Conservation (phyloP, 148 eudicot genomes). For the Chenopodium berlandieri region DNA sequence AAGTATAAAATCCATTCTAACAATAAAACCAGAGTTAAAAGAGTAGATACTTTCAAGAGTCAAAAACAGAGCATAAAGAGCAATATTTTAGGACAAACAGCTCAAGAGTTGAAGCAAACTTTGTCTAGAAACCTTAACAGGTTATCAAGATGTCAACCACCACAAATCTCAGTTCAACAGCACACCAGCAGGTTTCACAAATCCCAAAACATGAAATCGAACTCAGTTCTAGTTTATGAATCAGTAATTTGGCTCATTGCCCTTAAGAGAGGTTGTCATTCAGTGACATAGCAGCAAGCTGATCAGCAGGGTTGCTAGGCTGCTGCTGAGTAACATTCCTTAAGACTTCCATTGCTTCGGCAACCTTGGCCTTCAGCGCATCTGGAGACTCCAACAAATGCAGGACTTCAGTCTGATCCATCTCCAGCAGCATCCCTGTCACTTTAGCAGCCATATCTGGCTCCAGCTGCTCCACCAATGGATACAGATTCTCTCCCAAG, state of each 20-base stretch:
- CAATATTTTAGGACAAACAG: background rate
- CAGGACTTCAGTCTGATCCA: conserved; percentile 79
- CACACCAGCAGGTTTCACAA: background rate
- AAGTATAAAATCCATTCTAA: too few relatives aligned
- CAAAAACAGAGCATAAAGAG: background rate
- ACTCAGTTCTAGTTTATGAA: background rate
- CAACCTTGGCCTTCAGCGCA: conserved; percentile 74
- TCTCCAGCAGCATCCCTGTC: conserved; percentile 79
- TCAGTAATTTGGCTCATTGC: background rate
- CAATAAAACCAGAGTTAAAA: too few relatives aligned
- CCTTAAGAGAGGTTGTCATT: conserved; percentile 44
- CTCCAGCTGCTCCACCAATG: conserved; percentile 72
- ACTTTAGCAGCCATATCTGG: conserved; percentile 74
- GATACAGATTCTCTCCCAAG: conserved; percentile 77
- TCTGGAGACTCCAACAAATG: conserved; percentile 71
- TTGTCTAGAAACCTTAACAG: background rate
- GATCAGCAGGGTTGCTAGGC: conserved; percentile 46
- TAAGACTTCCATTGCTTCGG: conserved; percentile 74
- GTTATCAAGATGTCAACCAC: background rate
- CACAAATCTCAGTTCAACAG: conserved; percentile 7
- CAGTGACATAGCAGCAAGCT: conserved; percentile 56
- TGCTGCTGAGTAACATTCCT: conserved; percentile 64
- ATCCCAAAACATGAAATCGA: conserved; percentile 11
- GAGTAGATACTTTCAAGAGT: background rate
- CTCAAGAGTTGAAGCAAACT: background rate